Percentiles rank a stretch among this genome's conserved stretches.
phyloP scores from a whole-genome alignment of 2,329 filamentous ascomycete species.

The Xenosphaeropsis pyriputrescens region DNA sequence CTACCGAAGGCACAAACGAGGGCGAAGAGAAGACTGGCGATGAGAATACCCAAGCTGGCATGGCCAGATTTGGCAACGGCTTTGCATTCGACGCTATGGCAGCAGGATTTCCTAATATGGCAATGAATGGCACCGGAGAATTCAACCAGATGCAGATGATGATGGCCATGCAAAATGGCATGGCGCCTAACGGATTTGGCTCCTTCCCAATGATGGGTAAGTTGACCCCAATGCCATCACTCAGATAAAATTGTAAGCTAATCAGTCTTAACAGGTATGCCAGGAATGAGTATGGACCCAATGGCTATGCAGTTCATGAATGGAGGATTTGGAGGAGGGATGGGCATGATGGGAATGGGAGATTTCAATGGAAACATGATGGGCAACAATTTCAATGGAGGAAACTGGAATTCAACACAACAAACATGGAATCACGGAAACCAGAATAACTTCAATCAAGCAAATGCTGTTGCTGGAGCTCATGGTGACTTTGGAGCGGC shows the following conservation, averaged over 20 bases:
- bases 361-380: conserved; percentile 39
- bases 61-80: conserved; percentile 16
- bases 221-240: conserved; percentile 19
- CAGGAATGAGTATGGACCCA: conserved; percentile 74
- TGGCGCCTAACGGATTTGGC: conserved; percentile 38
- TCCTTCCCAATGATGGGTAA: conserved; percentile 77
- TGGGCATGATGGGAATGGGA: conserved; percentile 69
- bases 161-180: conserved; percentile 62
- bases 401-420: conserved; percentile 67
- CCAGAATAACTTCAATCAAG: conserved; percentile 81
- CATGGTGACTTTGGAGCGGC: conserved; percentile 65
- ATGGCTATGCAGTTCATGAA: conserved; percentile 68
- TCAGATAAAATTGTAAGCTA: conserved; percentile 1
- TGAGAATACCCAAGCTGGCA: conserved; percentile 5
- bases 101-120: conserved; percentile 26
- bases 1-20: conserved; percentile 1
- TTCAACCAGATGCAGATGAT: conserved; percentile 72
- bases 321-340: conserved; percentile 59
- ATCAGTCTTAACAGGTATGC: conserved; percentile 43
- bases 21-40: conserved; percentile 2
- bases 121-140: conserved; percentile 28
- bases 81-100: conserved; percentile 26
- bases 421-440: conserved; percentile 65
- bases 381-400: conserved; percentile 24
- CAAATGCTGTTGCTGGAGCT: conserved; percentile 67